phyloP scores from a whole-genome alignment of 345 rosid species.

The Salix viminalis region DNA sequence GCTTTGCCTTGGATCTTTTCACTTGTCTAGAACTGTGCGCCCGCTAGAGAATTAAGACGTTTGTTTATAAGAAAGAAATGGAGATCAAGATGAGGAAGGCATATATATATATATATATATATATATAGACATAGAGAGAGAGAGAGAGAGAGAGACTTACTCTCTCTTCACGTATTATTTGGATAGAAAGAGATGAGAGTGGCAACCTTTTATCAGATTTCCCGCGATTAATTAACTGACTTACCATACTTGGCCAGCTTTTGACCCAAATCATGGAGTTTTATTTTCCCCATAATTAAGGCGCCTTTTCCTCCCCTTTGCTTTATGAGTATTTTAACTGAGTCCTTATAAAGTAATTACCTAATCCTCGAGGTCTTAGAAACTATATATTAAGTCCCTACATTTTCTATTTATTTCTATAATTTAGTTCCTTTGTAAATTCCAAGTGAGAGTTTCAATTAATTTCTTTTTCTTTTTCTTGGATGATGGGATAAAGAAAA shows the following conservation, averaged over 20 bases:
- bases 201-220: not conserved
- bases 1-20: not conserved
- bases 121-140: not conserved
- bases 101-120: too few species aligned
- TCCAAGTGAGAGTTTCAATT: too few species aligned
- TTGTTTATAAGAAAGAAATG: not conserved
- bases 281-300: not conserved
- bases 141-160: not conserved
- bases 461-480: too few species aligned
- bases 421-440: too few species aligned
- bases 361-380: too few species aligned
- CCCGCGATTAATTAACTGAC: conserved; percentile 4
- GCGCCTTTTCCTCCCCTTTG: too few species aligned
- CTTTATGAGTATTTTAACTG: too few species aligned
- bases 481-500: too few species aligned
- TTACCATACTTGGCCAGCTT: not conserved
- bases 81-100: not conserved
- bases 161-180: not conserved
- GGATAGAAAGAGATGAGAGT: not conserved
- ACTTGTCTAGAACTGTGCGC: not conserved
- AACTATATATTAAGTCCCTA: too few species aligned
- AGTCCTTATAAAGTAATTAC: too few species aligned
- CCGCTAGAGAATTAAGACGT: not conserved
- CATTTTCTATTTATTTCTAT: too few species aligned
- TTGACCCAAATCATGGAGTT: not conserved